Conservation (phyloP, 805 yeast species). For the Candida pini region DNA sequence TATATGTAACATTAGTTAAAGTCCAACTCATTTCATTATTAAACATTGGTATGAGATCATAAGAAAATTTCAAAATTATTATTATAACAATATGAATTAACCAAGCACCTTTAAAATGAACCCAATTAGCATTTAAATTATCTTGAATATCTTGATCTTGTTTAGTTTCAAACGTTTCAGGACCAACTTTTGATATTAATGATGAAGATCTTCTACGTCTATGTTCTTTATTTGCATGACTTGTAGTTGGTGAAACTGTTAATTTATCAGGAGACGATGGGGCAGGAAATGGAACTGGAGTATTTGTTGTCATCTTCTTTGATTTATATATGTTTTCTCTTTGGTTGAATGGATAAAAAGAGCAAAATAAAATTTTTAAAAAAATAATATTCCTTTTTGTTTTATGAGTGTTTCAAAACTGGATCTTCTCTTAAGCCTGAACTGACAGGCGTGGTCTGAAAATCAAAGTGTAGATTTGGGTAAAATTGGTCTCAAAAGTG, state of each 20-base stretch:
- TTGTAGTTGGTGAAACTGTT: slow-evolving; percentile 30
- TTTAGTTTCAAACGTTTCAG: slow-evolving; percentile 86
- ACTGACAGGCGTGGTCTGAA: no score
- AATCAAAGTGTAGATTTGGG: no score
- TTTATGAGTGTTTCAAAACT: no score
- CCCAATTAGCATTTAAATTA: slow-evolving; percentile 94
- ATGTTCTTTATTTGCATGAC: slow-evolving; percentile 28
- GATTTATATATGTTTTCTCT: neutral
- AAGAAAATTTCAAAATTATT: slow-evolving; percentile 64
- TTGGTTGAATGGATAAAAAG: no score
- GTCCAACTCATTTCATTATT: slow-evolving; percentile 90
- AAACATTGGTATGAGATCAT: slow-evolving; percentile 74
- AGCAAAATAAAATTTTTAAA: no score
- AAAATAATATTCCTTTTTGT: no score
- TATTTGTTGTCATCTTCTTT: slow-evolving; percentile 11
- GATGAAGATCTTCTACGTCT: slow-evolving; percentile 75
- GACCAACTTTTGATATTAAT: slow-evolving; percentile 85
- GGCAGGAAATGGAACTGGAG: slow-evolving; percentile 28
- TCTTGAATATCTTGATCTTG: slow-evolving; percentile 87
- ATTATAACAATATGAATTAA: slow-evolving; percentile 83
- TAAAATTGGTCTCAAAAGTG: no score
- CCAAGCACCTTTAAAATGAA: slow-evolving; percentile 96
- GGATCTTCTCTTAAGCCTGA: no score
- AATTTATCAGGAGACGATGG: slow-evolving; percentile 29
- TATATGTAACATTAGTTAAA: slow-evolving; percentile 83